phyloP scores from a whole-genome alignment of 495 filamentous ascomycete species.

The Trichoderma virens region DNA sequence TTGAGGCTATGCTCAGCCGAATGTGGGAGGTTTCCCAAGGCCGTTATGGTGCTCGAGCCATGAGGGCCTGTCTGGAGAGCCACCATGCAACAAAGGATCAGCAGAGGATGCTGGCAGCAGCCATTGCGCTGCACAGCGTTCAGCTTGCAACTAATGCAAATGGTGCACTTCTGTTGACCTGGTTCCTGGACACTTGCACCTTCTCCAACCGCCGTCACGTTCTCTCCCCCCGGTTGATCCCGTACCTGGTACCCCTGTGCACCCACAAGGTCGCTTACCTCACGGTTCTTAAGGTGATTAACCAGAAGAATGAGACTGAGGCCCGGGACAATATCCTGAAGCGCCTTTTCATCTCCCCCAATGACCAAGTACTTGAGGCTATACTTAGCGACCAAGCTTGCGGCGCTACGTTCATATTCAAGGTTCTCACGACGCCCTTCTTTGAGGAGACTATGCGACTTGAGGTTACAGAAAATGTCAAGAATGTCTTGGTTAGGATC shows the following conservation, averaged over 20 bases:
- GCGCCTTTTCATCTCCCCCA: conserved; percentile 88
- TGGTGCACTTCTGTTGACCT: conserved; percentile 86
- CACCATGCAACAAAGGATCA: conserved; percentile 93
- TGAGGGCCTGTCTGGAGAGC: conserved; percentile 95
- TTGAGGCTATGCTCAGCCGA: conserved; percentile 89
- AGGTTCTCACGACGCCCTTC: conserved; percentile 95
- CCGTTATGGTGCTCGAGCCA: conserved; percentile 87
- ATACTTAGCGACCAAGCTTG: conserved; percentile 88
- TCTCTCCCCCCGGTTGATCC: conserved; percentile 84
- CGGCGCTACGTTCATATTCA: conserved; percentile 94
- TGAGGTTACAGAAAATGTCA: conserved; percentile 84
- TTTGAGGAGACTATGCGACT: conserved; percentile 86
- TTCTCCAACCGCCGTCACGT: conserved; percentile 89
- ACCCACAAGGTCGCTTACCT: conserved; percentile 98
- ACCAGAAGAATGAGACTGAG: conserved; percentile 90
- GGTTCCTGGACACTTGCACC: conserved; percentile 97
- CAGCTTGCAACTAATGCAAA: conserved; percentile 96
- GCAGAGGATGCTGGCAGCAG: conserved; percentile 88
- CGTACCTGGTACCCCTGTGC: conserved; percentile 93
- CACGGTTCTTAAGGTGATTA: conserved; percentile 96
- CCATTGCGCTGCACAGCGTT: conserved; percentile 92
- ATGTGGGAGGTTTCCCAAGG: conserved; percentile 95
- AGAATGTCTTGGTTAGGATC: conserved; percentile 77
- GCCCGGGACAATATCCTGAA: conserved; percentile 87
- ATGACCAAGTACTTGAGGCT: conserved; percentile 80